Evolutionary conservation across 768 basidiomycete species (phyloP).

Genomic region (Suillus tomentosus): DNA sequence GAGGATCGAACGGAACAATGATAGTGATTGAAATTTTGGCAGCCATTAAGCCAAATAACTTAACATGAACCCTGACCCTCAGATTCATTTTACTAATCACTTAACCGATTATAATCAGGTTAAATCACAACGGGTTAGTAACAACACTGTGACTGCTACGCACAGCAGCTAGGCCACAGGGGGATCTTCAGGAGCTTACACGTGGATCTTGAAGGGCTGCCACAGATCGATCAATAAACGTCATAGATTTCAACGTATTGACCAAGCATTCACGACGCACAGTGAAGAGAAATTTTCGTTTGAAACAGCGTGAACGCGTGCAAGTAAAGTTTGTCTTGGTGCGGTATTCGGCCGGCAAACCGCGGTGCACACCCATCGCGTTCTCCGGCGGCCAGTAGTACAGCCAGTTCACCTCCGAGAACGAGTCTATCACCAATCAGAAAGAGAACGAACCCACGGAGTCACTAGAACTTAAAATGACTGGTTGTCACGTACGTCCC

Average conservation of each 20-base stretch:
- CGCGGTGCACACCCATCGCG: background rate
- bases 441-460: background rate
- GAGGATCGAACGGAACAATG: too few species aligned
- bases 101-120: too few species aligned
- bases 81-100: too few species aligned
- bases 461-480: too few species aligned
- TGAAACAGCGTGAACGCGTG: background rate
- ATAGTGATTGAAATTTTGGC: too few species aligned
- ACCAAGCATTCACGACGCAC: background rate
- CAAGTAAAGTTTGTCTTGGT: background rate
- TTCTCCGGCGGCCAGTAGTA: conserved; percentile 1
- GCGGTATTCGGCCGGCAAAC: too few species aligned
- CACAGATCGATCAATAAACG: conserved; percentile 4
- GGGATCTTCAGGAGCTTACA: background rate
- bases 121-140: too few species aligned
- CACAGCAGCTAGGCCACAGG: background rate
- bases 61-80: too few species aligned
- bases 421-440: background rate
- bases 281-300: background rate
- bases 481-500: background rate
- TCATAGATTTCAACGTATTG: background rate
- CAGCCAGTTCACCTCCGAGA: background rate
- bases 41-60: too few species aligned
- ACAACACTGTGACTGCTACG: background rate
- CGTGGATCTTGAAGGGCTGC: conserved; percentile 3